Percentiles rank a stretch among this genome's conserved stretches.
Conservation (phyloP, 352 stramenopile genomes). For the Vaucheria bursata region DNA sequence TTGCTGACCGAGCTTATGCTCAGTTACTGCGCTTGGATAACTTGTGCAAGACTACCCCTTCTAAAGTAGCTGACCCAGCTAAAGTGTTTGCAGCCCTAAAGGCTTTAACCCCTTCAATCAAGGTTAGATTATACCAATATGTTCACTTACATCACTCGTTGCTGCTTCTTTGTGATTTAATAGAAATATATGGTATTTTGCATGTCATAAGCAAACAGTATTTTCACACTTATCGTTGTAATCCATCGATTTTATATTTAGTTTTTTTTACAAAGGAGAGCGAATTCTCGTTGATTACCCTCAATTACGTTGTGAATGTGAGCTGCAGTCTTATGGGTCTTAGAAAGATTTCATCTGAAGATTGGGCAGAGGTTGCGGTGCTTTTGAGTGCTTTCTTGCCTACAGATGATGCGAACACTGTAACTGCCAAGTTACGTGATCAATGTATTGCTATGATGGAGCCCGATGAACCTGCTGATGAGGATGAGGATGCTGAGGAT, state of each 20-base stretch:
- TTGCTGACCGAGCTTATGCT: slow-evolving; percentile 75
- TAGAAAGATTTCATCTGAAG: slow-evolving; percentile 22
- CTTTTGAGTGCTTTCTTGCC: background rate
- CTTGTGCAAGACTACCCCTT: slow-evolving; percentile 54
- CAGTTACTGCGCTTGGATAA: slow-evolving; percentile 64
- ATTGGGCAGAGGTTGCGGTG: slow-evolving; percentile 30
- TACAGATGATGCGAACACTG: background rate
- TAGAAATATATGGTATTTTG: slow-evolving; percentile 67
- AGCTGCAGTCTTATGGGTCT: slow-evolving; percentile 39
- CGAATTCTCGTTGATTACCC: slow-evolving; percentile 81
- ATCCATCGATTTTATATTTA: no score
- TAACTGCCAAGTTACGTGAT: background rate
- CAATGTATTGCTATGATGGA: slow-evolving; percentile 47
- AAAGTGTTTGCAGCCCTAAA: slow-evolving; percentile 8
- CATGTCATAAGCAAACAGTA: slow-evolving; percentile 55
- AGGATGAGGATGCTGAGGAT: slow-evolving; percentile 93
- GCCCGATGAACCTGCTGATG: slow-evolving; percentile 63
- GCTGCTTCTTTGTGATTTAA: slow-evolving; percentile 85
- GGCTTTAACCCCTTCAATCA: background rate
- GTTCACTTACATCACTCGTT: slow-evolving; percentile 72
- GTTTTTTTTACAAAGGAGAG: no score
- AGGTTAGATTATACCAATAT: background rate
- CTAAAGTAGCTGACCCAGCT: slow-evolving; percentile 34
- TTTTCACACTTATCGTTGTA: no score
- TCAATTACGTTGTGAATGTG: slow-evolving; percentile 58